Evolutionary conservation across 148 eudicot species (phyloP), one percentile per base, ranked within the genome.

Genomic region (Amaranthus hypochondriacus): DNA sequence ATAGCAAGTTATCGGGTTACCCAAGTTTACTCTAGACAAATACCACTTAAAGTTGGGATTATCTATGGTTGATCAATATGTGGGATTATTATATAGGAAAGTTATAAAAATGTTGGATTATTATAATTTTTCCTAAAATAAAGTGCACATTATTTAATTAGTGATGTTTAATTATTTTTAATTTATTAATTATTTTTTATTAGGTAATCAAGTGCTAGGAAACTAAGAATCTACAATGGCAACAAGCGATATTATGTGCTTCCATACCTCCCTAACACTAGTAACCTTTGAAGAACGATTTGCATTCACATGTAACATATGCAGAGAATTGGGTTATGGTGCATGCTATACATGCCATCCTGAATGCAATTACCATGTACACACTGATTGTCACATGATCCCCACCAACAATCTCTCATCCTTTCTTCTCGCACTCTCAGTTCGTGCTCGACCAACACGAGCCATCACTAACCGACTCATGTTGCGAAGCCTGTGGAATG

Each of bases 271-370:
- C 47, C 3, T 54, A 6, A 56, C 11, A 15, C 73, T 39, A 14
- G 48, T 12, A 43, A 60, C 43, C 39, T 70, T 70, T n/a, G 61
- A 55, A 5, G 72, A 54, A 2, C 18, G 51, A 42, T 56, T 43
- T 13, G 50, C 28, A 48, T 72, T 59, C 56, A 12, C 48, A 43
- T 72, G 75, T 28, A 4, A 49, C 13, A 47, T 46, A 12, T 72
- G 75, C 7, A 14, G 12, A 0, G 66, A 72, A 21, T 15, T 48
- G 66, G 66, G 75, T 5, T 59, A 72, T 48, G 75, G 75, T 7
- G 15, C 43, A 21, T 59, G 66, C 48, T 72, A 72, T 48, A 10
- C 11, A 5, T 72, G 75, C 18, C 9, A 53, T 0, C 6, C 61
- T 3, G 49, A 54, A 9, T 72, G 75, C 48, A 47, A 60, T 66